Base-by-base conservation (phyloP, 2,329 filamentous ascomycete genomes). In the Oidium heveae region DNA sequence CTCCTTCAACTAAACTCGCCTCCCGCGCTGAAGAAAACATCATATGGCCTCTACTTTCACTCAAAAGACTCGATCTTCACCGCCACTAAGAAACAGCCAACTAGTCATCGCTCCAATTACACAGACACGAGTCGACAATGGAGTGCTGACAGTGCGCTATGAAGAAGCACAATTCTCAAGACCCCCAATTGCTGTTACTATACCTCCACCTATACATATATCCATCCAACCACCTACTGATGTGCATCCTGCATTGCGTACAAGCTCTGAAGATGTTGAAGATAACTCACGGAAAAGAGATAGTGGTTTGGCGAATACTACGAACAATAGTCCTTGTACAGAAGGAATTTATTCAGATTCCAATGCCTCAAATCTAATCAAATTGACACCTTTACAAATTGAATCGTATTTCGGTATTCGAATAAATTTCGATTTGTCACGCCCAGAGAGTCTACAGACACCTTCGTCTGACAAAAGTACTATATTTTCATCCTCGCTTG, bases 111-210 rank as follows among this genome's bases (percentile, higher is more conserved):
- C 56, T 53, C 28, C 53, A 52, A 18, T 50, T 36, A 6, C 22
- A 36, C 50, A 56, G 12, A 55, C 58, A 32, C 55, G 56, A 18
- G 49, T 52, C 24, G 59, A 61, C 43, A 53, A 62, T 43, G 59
- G 57, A 10, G 52, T 79, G 60, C 69, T 79, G 56, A 72, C 71
- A 51, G 62, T 80, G 55, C 73, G 75, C 56, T 80, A 81, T 67
- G 77, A 81, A 62, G 72, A 79, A 65, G 76, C 74, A 37, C 67
- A 72, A 53, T 71, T 74, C 60, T 74, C 74, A 51, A 72, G 75
- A 64, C 74, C 74, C 56, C 77, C 77, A 37, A 74, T 78, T 58
- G 72, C 72, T 49, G 61, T 65, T 3, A 65, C 60, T 15, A 58
- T 64, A 24, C 56, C 62, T 20, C 63, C 63, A 20, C 61, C 61